Conservation (phyloP, 106 monocot genomes). For the Acorus gramineus region DNA sequence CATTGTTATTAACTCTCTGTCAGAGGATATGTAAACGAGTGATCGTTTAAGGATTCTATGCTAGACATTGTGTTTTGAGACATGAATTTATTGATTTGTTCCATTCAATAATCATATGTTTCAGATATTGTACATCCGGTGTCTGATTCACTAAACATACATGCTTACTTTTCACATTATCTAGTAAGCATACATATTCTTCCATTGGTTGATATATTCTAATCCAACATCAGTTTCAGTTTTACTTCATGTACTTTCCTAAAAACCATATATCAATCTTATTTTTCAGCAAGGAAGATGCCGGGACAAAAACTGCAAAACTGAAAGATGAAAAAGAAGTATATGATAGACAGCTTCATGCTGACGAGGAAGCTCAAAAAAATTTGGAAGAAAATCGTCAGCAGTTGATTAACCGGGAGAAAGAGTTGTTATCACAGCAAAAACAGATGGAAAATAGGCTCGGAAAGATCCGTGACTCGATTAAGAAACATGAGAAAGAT, state of each 20-base stretch:
- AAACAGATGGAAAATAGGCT: constrained; percentile 50
- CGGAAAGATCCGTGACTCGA: constrained; percentile 33
- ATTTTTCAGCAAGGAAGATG: constrained; percentile 75
- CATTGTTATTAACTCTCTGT: no score
- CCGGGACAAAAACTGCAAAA: constrained; percentile 91
- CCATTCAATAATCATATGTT: no score
- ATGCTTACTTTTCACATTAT: no score
- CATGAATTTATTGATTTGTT: no score
- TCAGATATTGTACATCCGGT: no score
- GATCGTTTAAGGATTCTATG: no score
- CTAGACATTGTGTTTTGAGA: no score
- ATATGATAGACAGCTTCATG: constrained; percentile 74
- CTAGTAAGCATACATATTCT: no score
- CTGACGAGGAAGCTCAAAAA: constrained; percentile 69
- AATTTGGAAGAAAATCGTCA: constrained; percentile 91
- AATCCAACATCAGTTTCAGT: background rate
- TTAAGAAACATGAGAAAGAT: constrained; percentile 46
- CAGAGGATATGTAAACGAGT: no score
- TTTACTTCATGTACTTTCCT: background rate
- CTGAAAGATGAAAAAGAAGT: constrained; percentile 96
- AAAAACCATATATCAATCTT: background rate
- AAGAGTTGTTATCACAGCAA: constrained; percentile 65
- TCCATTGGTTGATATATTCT: no score
- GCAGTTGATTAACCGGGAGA: constrained; percentile 55
- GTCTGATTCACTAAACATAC: no score